Percentiles rank a stretch among this genome's conserved stretches.
Conservation (phyloP, 768 basidiomycete genomes). For the Lactifluus volemus region DNA sequence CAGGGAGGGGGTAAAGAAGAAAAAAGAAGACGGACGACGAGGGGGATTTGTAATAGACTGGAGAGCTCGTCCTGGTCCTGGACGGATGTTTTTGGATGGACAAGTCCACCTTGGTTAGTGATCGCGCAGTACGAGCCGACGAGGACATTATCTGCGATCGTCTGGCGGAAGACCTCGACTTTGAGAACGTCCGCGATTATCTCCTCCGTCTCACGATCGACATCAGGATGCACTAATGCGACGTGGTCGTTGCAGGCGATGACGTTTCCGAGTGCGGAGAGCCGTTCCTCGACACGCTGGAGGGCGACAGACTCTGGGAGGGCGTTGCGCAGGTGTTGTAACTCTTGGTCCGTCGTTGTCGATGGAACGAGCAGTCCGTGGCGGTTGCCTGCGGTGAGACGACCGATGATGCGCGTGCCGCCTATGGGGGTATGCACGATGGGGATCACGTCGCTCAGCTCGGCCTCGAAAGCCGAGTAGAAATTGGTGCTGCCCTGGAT, state of each 20-base stretch:
- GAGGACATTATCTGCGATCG: constrained; percentile 91
- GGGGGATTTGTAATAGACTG: constrained; percentile 84
- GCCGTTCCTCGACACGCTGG: constrained; percentile 93
- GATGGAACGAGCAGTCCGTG: constrained; percentile 96
- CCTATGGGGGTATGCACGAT: constrained; percentile 95
- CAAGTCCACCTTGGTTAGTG: constrained; percentile 94
- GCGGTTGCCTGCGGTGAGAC: constrained; percentile 93
- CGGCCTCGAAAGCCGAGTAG: constrained; percentile 94
- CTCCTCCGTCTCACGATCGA: constrained; percentile 98
- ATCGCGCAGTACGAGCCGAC: constrained; percentile 95
- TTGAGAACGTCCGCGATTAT: constrained; percentile 99
- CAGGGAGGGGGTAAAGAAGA: not conserved
- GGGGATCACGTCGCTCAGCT: constrained; percentile 87
- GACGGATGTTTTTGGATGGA: constrained; percentile 94
- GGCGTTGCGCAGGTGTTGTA: constrained; percentile 94
- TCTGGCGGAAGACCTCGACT: constrained; percentile 98
- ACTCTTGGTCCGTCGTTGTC: constrained; percentile 94
- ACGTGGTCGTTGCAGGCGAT: constrained; percentile 99
- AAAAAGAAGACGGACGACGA: constrained; percentile 60
- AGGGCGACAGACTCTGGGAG: constrained; percentile 90
- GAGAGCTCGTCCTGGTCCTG: constrained; percentile 98
- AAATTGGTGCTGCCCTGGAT: constrained; percentile 96
- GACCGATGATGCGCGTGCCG: constrained; percentile 89
- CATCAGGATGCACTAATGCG: constrained; percentile 95
- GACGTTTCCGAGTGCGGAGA: constrained; percentile 96